Conservation (phyloP, 1,139 yeast genomes). For the Diutina catenulata region DNA sequence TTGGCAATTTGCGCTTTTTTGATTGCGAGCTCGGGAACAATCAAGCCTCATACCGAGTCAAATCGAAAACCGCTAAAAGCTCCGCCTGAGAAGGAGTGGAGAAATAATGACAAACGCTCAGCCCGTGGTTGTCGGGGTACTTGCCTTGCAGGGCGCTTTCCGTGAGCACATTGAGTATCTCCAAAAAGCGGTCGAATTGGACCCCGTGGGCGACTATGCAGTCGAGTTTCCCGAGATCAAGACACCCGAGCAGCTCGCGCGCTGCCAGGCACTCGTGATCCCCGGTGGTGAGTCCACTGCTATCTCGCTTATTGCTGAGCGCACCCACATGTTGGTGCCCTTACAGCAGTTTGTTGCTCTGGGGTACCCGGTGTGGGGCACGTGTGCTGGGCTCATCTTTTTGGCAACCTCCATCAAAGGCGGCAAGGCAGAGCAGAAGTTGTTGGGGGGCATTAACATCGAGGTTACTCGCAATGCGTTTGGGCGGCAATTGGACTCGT, state of each 20-base stretch:
- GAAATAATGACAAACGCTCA: not conserved
- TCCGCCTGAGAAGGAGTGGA: too few relatives aligned
- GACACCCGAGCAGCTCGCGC: slow-evolving; percentile 34
- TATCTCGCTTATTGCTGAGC: slow-evolving; percentile 60
- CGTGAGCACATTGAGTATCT: slow-evolving; percentile 55
- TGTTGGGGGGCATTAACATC: slow-evolving; percentile 57
- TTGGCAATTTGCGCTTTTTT: too few relatives aligned
- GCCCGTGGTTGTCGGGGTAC: slow-evolving; percentile 43
- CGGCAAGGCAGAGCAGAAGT: slow-evolving; percentile 46
- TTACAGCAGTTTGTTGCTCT: slow-evolving; percentile 39
- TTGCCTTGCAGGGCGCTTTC: slow-evolving; percentile 78
- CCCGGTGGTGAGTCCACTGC: slow-evolving; percentile 83
- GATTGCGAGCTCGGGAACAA: too few relatives aligned
- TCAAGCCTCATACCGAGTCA: too few relatives aligned
- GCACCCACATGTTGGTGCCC: slow-evolving; percentile 48
- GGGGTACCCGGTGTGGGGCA: slow-evolving; percentile 65
- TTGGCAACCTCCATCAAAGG: slow-evolving; percentile 45
- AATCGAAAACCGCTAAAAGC: too few relatives aligned
- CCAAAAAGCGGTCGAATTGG: slow-evolving; percentile 20
- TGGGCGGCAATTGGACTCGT: slow-evolving; percentile 69
- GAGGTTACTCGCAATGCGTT: slow-evolving; percentile 64
- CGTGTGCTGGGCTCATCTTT: slow-evolving; percentile 76
- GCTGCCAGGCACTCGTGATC: slow-evolving; percentile 51
- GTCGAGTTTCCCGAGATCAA: slow-evolving; percentile 38
- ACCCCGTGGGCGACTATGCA: slow-evolving; percentile 11